These are phyloP conservation scores for Taphrina wiesneri DNA, from an alignment of 1,139 yeast species.

Conservation along the genomic window DNA sequence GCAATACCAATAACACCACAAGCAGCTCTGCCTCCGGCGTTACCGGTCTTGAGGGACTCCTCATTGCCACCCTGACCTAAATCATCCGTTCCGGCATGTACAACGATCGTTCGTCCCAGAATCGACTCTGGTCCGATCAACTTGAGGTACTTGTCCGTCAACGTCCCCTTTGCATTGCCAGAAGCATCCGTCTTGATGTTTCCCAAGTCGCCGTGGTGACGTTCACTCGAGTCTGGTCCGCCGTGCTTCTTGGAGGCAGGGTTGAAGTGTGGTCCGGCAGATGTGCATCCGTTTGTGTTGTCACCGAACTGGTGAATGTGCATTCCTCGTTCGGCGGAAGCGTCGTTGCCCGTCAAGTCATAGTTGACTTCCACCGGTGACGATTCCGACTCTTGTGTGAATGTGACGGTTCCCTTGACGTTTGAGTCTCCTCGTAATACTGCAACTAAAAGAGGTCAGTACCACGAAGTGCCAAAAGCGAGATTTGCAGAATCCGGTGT, in stretches of 20 bases:
- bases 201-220: conserved; percentile 98
- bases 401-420: conserved; percentile 80
- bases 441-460: conserved; percentile 61
- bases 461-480: no score
- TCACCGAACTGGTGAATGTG: conserved; percentile 98
- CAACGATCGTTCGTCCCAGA: conserved; percentile 93
- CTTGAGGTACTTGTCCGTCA: conserved; percentile 73
- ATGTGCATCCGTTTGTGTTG: conserved; percentile 97
- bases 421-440: conserved; percentile 92
- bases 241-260: conserved; percentile 91
- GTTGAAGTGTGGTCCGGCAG: conserved; percentile 99
- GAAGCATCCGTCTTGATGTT: conserved; percentile 80
- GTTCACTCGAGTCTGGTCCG: conserved; percentile 81
- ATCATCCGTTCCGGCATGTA: conserved; percentile 93
- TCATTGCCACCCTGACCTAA: conserved; percentile 94
- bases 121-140: conserved; percentile 82
- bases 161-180: conserved; percentile 88
- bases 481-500: background rate
- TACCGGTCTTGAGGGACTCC: conserved; percentile 95
- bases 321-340: conserved; percentile 92
- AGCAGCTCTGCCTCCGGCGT: conserved; percentile 98
- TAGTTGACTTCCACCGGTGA: conserved; percentile 83
- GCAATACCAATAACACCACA: conserved; percentile 94
- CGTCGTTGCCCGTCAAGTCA: conserved; percentile 82
- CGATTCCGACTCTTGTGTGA: conserved; percentile 75